Base-by-base conservation (phyloP, 768 basidiomycete genomes). In the Neoboletus magnificus region DNA sequence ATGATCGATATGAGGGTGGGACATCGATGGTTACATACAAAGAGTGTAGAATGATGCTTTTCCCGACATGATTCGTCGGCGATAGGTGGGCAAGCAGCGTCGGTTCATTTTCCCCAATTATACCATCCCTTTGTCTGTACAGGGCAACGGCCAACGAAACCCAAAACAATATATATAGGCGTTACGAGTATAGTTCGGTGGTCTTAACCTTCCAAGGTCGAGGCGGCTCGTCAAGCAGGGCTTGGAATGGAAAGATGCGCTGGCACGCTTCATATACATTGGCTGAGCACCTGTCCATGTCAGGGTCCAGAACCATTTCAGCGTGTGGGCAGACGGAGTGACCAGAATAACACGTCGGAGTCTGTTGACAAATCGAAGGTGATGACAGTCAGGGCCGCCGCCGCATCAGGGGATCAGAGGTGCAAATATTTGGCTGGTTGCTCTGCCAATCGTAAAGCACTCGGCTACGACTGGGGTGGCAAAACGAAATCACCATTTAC, bases 401-500 rank as follows among this genome's bases (percentile, higher is more conserved):
- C n/a, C n/a, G n/a, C n/a, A n/a, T n/a, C n/a, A n/a, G n/a, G 2
- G 43, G 1, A 62, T 86, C 84, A 86, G 84, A 75, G 72, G 72
- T 85, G 82, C 83, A 82, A 80, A 68, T 69, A 66, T 82, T 86
- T 86, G 83, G 83, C 82, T 83, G 30, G 25, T 74, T 84, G 84
- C 84, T 80, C 75, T 75, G 75, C 83, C 82, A 64, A 69, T 86
- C 84, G 78, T 86, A 84, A 86, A 73, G 7, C 77, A 62, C 29
- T 62, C 56, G 68, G 78, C 81, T 85, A 85, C 75, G 84, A 85
- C 84, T 86, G 84, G 84, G 84, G 84, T 84, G 84, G 83, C 84
- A 85, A 78, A 39, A 69, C 68, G 80, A 79, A 79, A 74, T 83
- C 84, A 84, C 86, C 84, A 77, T n/a, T n/a, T n/a, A n/a, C n/a